phyloP scores from a whole-genome alignment of 345 rosid genomes.

The Populus davidiana region DNA sequence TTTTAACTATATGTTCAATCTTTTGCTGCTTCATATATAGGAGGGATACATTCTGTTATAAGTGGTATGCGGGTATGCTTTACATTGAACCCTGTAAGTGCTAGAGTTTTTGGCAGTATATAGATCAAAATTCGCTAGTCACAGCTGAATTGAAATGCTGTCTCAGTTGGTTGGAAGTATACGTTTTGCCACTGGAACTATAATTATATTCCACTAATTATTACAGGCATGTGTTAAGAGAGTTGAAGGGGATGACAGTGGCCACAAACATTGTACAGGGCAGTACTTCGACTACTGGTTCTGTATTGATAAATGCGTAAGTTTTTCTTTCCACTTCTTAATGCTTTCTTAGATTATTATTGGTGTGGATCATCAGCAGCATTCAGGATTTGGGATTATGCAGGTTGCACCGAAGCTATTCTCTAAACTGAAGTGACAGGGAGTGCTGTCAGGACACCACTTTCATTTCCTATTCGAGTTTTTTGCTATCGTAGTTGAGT shows the following conservation, averaged over 20 bases:
- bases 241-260: conserved; percentile 71
- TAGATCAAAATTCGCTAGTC: not conserved
- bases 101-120: not conserved
- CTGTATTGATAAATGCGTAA: conserved; percentile 22
- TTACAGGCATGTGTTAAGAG: conserved; percentile 83
- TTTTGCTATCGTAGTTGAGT: not conserved
- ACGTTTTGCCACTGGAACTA: not conserved
- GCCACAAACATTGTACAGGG: conserved; percentile 72
- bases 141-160: not conserved
- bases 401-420: conserved; percentile 42
- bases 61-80: not conserved
- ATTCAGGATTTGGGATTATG: conserved; percentile 4
- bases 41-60: not conserved
- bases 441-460: not conserved
- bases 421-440: conserved; percentile 25
- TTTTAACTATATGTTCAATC: not conserved
- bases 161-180: not conserved
- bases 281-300: conserved; percentile 24
- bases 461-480: not conserved
- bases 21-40: not conserved
- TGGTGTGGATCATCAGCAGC: not conserved
- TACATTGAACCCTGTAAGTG: not conserved
- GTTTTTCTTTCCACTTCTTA: not conserved
- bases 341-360: not conserved
- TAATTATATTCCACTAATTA: not conserved